These are phyloP conservation scores for Hemisphaericaspora nanyangensis DNA, from an alignment of 805 yeast species.

Conservation along the genomic window DNA sequence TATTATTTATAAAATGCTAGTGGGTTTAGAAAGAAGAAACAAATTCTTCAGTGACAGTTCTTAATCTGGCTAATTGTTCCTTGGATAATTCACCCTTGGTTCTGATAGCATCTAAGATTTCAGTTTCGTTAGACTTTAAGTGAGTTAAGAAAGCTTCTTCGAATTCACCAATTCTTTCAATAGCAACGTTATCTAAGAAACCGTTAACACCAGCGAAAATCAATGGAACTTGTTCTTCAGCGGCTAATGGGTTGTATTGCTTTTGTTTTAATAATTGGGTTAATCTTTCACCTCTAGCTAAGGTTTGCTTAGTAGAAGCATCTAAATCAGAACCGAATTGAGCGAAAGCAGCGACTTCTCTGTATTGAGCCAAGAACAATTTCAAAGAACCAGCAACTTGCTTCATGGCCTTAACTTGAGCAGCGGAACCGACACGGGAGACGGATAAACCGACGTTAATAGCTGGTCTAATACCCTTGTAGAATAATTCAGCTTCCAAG, in stretches of 20 bases:
- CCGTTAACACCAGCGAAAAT: constrained; percentile 99
- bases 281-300: constrained; percentile 99
- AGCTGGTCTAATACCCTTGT: constrained; percentile 99
- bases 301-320: constrained; percentile 99
- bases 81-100: constrained; percentile 86
- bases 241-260: constrained; percentile 94
- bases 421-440: constrained; percentile 99
- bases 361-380: constrained; percentile 99
- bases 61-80: constrained; percentile 82
- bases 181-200: constrained; percentile 83
- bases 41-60: constrained; percentile 88
- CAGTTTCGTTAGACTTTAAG: constrained; percentile 87
- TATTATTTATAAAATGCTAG: not conserved
- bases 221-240: constrained; percentile 98
- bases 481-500: constrained; percentile 99
- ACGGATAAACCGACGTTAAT: constrained; percentile 99
- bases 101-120: constrained; percentile 78
- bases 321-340: constrained; percentile 99
- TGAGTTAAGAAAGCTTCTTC: constrained; percentile 90
- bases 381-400: constrained; percentile 99
- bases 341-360: constrained; percentile 99
- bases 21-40: constrained; percentile 70
- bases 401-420: constrained; percentile 99
- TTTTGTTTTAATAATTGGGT: constrained; percentile 97
- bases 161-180: constrained; percentile 83